A percentile compares a stretch with the other conserved stretches of the same genome.
phyloP scores from a whole-genome alignment of 306 rosid genomes.

The Citrullus mucosospermus region DNA sequence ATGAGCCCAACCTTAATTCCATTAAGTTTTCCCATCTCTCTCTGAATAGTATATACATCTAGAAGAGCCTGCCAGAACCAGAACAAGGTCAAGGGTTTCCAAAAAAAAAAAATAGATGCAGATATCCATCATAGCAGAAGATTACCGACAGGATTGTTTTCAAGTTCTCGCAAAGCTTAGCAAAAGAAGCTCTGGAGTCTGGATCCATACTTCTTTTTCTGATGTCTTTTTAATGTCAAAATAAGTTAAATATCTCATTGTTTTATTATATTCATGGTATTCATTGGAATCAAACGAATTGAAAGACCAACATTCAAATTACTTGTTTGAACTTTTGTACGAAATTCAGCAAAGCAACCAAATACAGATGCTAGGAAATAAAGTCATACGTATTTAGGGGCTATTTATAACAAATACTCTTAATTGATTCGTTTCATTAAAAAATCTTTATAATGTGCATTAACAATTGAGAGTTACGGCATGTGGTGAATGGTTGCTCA shows the following conservation, averaged over 20 bases:
- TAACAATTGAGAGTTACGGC: background rate
- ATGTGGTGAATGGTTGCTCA: background rate
- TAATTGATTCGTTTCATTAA: background rate
- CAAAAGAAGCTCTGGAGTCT: background rate
- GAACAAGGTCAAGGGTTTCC: background rate
- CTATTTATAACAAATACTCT: background rate
- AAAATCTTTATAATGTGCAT: background rate
- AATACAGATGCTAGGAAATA: background rate
- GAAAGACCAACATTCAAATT: background rate
- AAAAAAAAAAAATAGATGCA: background rate
- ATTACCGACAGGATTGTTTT: background rate
- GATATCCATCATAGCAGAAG: background rate
- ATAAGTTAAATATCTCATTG: background rate
- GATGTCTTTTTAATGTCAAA: background rate
- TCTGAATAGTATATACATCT: slow-evolving; percentile 71
- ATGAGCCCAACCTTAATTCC: slow-evolving; percentile 71
- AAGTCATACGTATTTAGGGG: background rate
- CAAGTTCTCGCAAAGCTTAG: background rate
- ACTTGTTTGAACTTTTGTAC: background rate
- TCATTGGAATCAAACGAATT: background rate
- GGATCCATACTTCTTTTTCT: background rate
- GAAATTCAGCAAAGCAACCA: background rate
- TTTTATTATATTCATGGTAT: background rate
- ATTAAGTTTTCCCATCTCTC: slow-evolving; percentile 69
- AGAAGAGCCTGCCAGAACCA: slow-evolving; percentile 47